phyloP scores from a whole-genome alignment of 2,329 filamentous ascomycete genomes.

The Annulohypoxylon truncatum region DNA sequence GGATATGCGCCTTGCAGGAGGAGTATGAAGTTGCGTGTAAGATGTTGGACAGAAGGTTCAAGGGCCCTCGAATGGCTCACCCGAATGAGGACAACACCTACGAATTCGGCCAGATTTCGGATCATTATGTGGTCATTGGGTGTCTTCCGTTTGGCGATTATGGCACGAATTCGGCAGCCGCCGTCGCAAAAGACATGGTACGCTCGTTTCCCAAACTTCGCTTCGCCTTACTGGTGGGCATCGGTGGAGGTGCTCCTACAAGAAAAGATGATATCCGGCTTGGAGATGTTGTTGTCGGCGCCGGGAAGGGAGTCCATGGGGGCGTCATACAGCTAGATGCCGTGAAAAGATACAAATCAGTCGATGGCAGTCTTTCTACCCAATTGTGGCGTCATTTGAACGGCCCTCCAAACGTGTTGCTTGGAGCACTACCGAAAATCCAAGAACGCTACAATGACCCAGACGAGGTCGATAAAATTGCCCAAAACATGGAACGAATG shows the following conservation, averaged over 20 bases:
- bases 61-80: neutral
- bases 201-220: neutral
- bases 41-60: neutral
- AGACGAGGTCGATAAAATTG: neutral
- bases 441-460: neutral
- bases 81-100: neutral
- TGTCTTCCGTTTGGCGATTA: neutral
- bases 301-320: neutral
- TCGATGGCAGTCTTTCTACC: neutral
- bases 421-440: neutral
- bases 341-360: neutral
- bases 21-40: neutral
- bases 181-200: neutral
- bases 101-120: neutral
- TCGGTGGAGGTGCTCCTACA: neutral
- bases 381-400: neutral
- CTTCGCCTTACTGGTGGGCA: neutral
- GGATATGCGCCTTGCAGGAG: neutral
- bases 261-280: neutral
- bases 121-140: neutral
- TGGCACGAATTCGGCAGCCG: neutral
- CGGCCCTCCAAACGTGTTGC: neutral
- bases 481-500: neutral
- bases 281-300: neutral
- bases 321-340: neutral